Base-by-base conservation (phyloP, 2,329 filamentous ascomycete genomes). In the Rutstroemia sp. region DNA sequence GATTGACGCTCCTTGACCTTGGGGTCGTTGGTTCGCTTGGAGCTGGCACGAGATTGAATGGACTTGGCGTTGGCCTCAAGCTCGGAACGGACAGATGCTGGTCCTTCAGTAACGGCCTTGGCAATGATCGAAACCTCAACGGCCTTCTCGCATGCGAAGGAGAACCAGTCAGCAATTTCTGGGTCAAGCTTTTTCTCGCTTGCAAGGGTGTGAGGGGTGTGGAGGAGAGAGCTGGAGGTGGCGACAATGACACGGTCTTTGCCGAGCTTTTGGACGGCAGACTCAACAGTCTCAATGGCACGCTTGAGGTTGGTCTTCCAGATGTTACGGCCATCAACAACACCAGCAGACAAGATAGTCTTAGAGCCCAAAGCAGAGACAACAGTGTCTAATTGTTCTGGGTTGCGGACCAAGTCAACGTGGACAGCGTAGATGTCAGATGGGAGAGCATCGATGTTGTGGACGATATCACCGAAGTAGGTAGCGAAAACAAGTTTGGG, bases 221-320 rank as follows among this genome's bases (percentile, higher is more conserved):
- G 94, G 63, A 99, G 89, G 67, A 99, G 90, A 66, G 94, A 97
- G 81, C 88, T 94, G 71, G 94, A 97, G 66, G 92, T 96, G 71
- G 94, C 89, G 67, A 96, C 90, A 66, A 99, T 89, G 74, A 99
- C 92, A 72, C 94, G 89, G 66, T 97, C 92, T 82, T 96, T 92
- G 78, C 94, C 92, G 62, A 99, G 84, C 80, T 95, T 90, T 80
- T 96, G 89, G 69, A 97, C 79, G 63, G 92, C 94, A 59, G 83
- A 79, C 84, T 97, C 90, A 60, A 94, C 87, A 63, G 79, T 83
- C 80, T 94, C 92, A 64, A 99, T 95, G 70, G 94, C 91, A 69
- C 84, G 84, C 84, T 95, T 88, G 79, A 96, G 88, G 86, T 97
- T 95, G 78, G 91, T 96, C 89, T 99, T 99, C 94, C 94, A 99